A percentile compares a stretch with the other conserved stretches of the same genome.
Conservation (phyloP, 768 basidiomycete species). For the Lyophyllum shimeji region DNA sequence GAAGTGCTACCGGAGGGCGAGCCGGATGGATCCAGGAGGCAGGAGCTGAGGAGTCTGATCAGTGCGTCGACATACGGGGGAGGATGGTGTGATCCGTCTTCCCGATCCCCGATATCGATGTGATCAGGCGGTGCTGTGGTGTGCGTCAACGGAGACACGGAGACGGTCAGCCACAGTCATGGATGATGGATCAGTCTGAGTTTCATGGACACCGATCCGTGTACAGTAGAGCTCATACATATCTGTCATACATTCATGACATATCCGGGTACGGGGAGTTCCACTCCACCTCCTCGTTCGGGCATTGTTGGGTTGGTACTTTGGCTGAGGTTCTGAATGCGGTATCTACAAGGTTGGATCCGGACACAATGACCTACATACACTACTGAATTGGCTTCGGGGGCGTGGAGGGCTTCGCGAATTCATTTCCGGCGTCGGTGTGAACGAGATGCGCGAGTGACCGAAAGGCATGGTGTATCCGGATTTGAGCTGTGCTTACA, state of each 20-base stretch:
- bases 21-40: not conserved
- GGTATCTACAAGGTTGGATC: too few relatives aligned
- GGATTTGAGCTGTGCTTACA: not conserved
- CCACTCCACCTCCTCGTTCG: not conserved
- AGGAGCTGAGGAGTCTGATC: too few relatives aligned
- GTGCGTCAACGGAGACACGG: not conserved
- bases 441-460: not conserved
- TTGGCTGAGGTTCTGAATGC: not conserved
- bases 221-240: too few relatives aligned
- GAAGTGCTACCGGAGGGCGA: not conserved
- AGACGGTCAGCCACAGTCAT: not conserved
- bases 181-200: not conserved
- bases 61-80: too few relatives aligned
- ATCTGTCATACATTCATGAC: not conserved
- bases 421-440: not conserved
- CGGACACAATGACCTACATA: too few relatives aligned
- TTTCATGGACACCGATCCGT: not conserved
- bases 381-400: not conserved
- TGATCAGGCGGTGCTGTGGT: not conserved
- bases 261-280: not conserved
- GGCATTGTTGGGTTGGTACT: not conserved
- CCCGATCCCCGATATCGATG: too few relatives aligned
- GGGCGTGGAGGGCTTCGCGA: not conserved
- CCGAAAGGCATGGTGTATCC: not conserved
- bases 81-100: slow-evolving; percentile 1